Conservation (phyloP, 257 asterid species). For the Knoxia roxburghii region DNA sequence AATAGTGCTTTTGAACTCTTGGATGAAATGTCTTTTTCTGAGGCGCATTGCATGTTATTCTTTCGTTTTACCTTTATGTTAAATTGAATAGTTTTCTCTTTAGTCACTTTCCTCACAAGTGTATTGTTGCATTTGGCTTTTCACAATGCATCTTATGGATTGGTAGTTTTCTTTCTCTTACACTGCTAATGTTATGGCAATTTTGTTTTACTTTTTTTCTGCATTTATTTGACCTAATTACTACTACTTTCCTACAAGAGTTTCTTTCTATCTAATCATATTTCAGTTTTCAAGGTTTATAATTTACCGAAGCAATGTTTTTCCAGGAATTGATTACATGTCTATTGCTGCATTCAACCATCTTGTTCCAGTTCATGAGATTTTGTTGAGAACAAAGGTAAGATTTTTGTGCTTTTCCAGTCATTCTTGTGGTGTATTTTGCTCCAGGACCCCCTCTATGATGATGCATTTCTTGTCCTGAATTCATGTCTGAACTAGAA, state of each 20-base stretch:
- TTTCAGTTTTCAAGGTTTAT: neutral
- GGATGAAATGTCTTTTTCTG: neutral
- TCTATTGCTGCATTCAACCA: conserved; percentile 17
- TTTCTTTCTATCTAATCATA: no score
- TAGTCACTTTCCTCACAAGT: neutral
- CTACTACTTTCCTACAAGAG: neutral
- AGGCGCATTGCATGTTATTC: neutral
- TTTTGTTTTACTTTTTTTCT: no score
- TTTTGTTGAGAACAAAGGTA: conserved; percentile 19
- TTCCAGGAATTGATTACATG: conserved; percentile 30
- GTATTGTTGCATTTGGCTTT: neutral
- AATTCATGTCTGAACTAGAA: no score
- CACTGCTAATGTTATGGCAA: no score
- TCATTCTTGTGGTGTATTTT: neutral
- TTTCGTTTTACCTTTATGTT: neutral
- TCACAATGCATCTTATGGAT: neutral
- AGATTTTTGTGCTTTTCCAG: neutral
- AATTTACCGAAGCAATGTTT: neutral
- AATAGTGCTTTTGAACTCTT: neutral
- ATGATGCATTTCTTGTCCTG: no score
- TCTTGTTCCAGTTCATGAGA: conserved; percentile 15
- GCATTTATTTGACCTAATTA: no score
- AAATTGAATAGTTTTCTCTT: neutral
- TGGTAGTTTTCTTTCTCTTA: no score
- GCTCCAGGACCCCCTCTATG: no score